Conservation (phyloP, 768 basidiomycete genomes). For the Boletus bicolor region DNA sequence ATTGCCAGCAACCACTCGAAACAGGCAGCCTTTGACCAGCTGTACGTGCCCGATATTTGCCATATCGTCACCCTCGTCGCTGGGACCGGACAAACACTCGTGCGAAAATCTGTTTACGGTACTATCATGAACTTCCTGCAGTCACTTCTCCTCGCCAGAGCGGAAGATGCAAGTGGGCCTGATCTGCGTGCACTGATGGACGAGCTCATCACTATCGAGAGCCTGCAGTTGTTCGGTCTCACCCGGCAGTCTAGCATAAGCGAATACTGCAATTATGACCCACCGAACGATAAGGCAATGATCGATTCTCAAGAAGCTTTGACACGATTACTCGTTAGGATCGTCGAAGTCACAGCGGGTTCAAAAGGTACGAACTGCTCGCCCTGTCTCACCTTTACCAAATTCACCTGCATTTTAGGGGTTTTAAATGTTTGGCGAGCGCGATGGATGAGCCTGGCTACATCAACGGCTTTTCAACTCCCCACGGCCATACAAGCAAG, state of each 20-base stretch:
- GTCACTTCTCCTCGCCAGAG: conserved; percentile 57
- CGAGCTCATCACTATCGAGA: conserved; percentile 53
- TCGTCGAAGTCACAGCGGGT: conserved; percentile 63
- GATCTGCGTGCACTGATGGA: conserved; percentile 63
- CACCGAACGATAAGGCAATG: conserved; percentile 47
- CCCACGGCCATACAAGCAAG: conserved; percentile 86
- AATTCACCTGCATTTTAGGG: conserved; percentile 40
- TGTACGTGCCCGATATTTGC: conserved; percentile 80
- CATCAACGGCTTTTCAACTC: conserved; percentile 85
- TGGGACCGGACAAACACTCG: conserved; percentile 66
- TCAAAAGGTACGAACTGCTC: conserved; percentile 54
- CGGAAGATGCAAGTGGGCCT: conserved; percentile 56
- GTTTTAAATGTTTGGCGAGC: conserved; percentile 87
- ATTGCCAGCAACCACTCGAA: conserved; percentile 67
- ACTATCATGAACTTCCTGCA: conserved; percentile 81
- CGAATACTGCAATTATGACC: conserved; percentile 62
- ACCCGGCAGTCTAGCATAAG: conserved; percentile 57
- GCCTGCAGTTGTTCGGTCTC: conserved; percentile 72
- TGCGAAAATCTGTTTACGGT: conserved; percentile 81
- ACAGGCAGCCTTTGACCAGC: conserved; percentile 61
- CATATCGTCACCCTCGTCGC: conserved; percentile 79
- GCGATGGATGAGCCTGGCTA: conserved; percentile 88
- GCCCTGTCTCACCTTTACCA: neutral
- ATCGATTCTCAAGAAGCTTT: conserved; percentile 69
- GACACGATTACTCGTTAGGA: conserved; percentile 56